phyloP scores from a whole-genome alignment of 192 early-diverging fungal species.

The Radiomyces spectabilis region DNA sequence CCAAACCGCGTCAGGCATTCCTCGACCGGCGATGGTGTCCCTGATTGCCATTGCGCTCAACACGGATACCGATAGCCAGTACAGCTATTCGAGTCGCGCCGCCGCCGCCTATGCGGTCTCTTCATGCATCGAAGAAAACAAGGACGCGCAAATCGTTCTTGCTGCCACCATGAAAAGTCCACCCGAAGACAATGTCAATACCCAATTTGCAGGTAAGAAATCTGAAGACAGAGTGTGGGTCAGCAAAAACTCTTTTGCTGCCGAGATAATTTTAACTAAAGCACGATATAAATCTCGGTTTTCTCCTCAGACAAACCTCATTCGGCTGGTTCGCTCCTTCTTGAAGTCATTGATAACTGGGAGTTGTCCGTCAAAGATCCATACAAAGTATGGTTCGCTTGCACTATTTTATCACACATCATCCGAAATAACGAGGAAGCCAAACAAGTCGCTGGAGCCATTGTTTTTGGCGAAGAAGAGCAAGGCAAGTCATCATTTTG shows the following conservation, averaged over 20 bases:
- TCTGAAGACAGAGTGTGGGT: too few relatives aligned
- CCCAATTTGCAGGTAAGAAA: constrained; percentile 35
- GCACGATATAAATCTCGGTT: neutral
- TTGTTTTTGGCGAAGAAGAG: constrained; percentile 68
- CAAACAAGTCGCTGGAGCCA: constrained; percentile 70
- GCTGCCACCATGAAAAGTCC: constrained; percentile 80
- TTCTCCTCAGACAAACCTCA: constrained; percentile 53
- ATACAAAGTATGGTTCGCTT: constrained; percentile 86
- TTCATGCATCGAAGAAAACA: constrained; percentile 75
- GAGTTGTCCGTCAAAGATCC: constrained; percentile 64
- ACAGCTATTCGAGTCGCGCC: constrained; percentile 68
- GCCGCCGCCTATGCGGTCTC: constrained; percentile 80
- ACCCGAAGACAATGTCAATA: constrained; percentile 64
- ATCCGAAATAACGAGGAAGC: constrained; percentile 64
- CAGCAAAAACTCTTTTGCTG: too few relatives aligned
- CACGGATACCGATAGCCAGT: constrained; percentile 30
- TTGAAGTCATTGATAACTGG: constrained; percentile 75
- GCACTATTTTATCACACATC: constrained; percentile 73
- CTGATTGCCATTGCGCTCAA: constrained; percentile 74
- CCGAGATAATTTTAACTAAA: neutral
- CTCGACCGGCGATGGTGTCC: constrained; percentile 75
- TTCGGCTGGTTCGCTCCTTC: constrained; percentile 84
- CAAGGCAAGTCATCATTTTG: constrained; percentile 56
- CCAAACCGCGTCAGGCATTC: constrained; percentile 32
- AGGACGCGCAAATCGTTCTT: constrained; percentile 81